phyloP scores from a whole-genome alignment of 768 basidiomycete genomes.

The Scleroderma bovista region DNA sequence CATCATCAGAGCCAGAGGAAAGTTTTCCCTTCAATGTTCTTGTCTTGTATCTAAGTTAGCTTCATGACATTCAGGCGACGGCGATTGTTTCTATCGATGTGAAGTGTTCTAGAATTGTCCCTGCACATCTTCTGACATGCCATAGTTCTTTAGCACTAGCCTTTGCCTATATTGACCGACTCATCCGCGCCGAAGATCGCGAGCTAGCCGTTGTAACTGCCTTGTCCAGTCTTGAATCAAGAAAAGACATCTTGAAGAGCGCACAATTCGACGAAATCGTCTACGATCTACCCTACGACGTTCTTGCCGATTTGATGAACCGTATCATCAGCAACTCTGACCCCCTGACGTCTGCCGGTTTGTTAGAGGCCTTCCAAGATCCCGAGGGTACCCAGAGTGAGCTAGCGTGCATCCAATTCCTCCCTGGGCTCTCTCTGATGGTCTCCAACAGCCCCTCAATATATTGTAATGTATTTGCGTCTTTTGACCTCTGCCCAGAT shows the following conservation, averaged over 20 bases:
- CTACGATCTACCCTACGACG: conserved; percentile 71
- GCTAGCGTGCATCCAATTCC: conserved; percentile 4
- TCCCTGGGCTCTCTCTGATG: background rate
- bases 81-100: conserved; percentile 93
- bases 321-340: conserved; percentile 8
- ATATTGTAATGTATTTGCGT: conserved; percentile 75
- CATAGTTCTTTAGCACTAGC: conserved; percentile 55
- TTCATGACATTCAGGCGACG: conserved; percentile 53
- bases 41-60: background rate
- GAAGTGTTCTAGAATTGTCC: conserved; percentile 18
- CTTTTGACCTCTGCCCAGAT: conserved; percentile 82
- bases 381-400: conserved; percentile 35
- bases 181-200: conserved; percentile 45
- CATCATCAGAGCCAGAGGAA: conserved; percentile 69
- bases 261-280: conserved; percentile 64
- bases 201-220: conserved; percentile 44
- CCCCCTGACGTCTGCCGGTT: conserved; percentile 34
- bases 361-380: conserved; percentile 43
- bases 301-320: conserved; percentile 47
- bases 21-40: conserved; percentile 18
- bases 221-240: conserved; percentile 23
- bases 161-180: conserved; percentile 74
- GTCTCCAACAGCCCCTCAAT: conserved; percentile 49
- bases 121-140: conserved; percentile 10
- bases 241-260: conserved; percentile 46